Evolutionary conservation across 148 eudicot species (phyloP).

Genomic region (Beta vulgaris): DNA sequence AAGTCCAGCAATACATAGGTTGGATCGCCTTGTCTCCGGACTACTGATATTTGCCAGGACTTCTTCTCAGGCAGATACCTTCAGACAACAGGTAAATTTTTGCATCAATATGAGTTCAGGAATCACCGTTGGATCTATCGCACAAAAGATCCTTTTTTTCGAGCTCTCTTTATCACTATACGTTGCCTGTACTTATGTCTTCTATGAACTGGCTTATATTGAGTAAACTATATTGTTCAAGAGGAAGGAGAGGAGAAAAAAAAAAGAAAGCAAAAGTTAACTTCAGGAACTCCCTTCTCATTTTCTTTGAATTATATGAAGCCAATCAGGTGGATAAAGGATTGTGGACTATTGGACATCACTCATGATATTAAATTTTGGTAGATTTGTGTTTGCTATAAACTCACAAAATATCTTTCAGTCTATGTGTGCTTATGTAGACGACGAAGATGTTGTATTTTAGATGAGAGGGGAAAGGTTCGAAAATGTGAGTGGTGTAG

Average conservation of each 20-base stretch:
- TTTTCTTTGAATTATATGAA: not conserved
- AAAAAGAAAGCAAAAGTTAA: no score
- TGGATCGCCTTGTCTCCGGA: constrained; percentile 97
- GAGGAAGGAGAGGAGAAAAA: not conserved
- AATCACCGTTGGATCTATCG: not conserved
- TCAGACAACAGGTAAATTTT: constrained; percentile 75
- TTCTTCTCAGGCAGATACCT: constrained; percentile 80
- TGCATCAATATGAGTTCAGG: constrained; percentile 11
- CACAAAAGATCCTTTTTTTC: no score
- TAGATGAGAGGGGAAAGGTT: not conserved
- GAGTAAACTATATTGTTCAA: not conserved
- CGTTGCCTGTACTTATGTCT: not conserved
- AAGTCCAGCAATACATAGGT: constrained; percentile 73
- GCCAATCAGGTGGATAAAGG: not conserved
- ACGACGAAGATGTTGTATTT: no score
- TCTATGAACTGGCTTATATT: not conserved
- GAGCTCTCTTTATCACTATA: no score
- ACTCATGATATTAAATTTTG: no score
- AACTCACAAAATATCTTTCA: not conserved
- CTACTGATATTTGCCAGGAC: constrained; percentile 83
- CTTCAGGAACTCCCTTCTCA: not conserved
- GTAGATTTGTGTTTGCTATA: no score
- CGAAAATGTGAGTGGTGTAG: not conserved
- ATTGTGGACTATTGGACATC: not conserved
- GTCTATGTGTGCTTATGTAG: not conserved